Evolutionary conservation across 306 rosid species (phyloP), one percentile per base, ranked within the genome.

Genomic region (Pyrus bretschneideri): DNA sequence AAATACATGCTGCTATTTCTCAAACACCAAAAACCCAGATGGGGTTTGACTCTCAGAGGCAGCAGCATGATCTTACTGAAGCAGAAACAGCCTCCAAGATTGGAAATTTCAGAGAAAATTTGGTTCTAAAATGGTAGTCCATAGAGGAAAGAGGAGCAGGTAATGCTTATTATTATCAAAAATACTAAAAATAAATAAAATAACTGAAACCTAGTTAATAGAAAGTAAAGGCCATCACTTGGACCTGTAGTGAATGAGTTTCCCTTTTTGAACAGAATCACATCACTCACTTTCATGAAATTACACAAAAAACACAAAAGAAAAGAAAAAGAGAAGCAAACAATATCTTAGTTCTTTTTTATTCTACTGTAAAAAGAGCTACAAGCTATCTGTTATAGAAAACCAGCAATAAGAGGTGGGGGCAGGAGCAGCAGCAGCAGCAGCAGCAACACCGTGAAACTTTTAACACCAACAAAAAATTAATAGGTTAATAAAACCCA

Each of bases 241-340:
- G 23, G 66, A 78, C 67, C 59, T 62, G 49, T 51, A 38, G 42
- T 25, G 23, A 57, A 70, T 40, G 52, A 15, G 70, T 72, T 61
- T 3, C 61, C 69, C 38, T 19, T 69, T 74, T 72, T 68, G 78
- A 29, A 77, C 49, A 72, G 73, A 76, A 72, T 67, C 74, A 57
- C 57, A 64, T 46, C 69, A 71, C 79, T 74, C 71, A 54, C 80
- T 80, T 75, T 80, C 77, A 77, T 7, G 69, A 59, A 46, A 4
- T 3, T 19, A 70, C 49, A 23, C 18, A 23, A 14, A 64, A 27
- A 22, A 42, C 57, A 59, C 9, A 25, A 5, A 25, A 60, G 6
- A 5, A 11, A 11, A 22, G 0, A 4, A 64, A 54, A 58, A 22
- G 1, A 9, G 27, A n/a, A 25, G 55, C 11, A 42, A 30, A 14